phyloP scores from a whole-genome alignment of 805 yeast species.

The Cyberlindnera veronae region DNA sequence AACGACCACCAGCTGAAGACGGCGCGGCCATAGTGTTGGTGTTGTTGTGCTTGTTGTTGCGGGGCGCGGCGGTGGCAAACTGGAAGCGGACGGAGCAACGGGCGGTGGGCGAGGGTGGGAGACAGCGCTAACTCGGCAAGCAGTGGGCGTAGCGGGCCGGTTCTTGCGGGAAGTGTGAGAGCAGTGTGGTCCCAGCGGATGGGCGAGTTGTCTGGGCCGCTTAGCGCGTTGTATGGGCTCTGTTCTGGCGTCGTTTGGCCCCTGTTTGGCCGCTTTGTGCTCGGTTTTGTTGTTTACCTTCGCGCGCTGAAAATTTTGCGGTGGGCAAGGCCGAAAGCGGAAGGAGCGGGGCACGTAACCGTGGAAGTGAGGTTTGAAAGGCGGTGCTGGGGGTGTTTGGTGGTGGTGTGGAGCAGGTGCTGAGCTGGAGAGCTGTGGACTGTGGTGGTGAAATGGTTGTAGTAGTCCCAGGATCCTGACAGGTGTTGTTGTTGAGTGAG shows the following conservation, averaged over 20 bases:
- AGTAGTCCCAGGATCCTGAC: too few relatives aligned
- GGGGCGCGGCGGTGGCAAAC: constrained; percentile 3
- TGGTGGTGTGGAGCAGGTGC: too few relatives aligned
- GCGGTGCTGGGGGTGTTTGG: too few relatives aligned
- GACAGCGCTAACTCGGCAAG: not conserved
- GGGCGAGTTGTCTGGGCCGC: too few relatives aligned
- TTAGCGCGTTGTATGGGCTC: too few relatives aligned
- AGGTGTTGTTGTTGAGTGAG: too few relatives aligned
- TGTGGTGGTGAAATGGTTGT: too few relatives aligned
- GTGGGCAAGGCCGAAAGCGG: not conserved
- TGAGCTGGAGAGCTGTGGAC: too few relatives aligned
- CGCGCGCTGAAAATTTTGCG: constrained; percentile 4
- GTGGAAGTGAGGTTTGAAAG: too few relatives aligned
- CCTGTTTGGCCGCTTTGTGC: not conserved
- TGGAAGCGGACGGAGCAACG: not conserved
- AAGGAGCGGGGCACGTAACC: constrained; percentile 4
- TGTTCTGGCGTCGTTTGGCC: not conserved
- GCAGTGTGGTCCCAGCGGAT: too few relatives aligned
- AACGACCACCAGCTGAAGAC: constrained; percentile 40
- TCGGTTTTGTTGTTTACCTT: not conserved
- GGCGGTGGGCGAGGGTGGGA: not conserved
- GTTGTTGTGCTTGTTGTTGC: not conserved
- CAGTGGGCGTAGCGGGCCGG: not conserved
- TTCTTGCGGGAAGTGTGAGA: too few relatives aligned
- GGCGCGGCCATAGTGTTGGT: constrained; percentile 16